Conservation (phyloP, 164 flowering plant genomes). For the Buxus sempervirens region DNA sequence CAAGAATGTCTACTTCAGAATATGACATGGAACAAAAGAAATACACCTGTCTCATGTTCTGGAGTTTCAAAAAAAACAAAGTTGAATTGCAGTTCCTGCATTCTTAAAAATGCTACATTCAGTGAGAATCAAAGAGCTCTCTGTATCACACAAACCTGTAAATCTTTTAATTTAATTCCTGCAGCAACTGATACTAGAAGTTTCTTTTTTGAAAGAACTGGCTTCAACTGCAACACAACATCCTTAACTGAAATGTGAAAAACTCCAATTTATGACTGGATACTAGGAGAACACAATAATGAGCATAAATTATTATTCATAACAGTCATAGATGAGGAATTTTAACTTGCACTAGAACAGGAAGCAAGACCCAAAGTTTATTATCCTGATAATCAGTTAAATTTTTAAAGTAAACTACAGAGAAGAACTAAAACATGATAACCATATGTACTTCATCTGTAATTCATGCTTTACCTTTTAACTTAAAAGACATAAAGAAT, state of each 20-base stretch:
- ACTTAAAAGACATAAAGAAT: neutral
- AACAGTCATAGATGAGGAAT: neutral
- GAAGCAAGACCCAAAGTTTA: no score
- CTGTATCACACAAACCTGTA: slow-evolving; percentile 58
- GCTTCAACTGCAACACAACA: slow-evolving; percentile 60
- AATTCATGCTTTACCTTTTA: neutral
- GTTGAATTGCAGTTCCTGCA: neutral
- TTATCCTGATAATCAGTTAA: no score
- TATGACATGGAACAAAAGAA: neutral
- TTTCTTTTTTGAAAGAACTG: slow-evolving; percentile 63
- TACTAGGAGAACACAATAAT: neutral
- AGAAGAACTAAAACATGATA: no score
- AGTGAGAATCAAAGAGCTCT: neutral
- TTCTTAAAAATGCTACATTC: neutral
- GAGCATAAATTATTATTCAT: neutral
- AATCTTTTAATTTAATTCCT: slow-evolving; percentile 76
- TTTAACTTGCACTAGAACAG: no score
- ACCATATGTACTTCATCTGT: neutral
- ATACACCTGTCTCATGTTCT: neutral
- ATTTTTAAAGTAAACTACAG: no score
- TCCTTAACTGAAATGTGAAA: slow-evolving; percentile 54
- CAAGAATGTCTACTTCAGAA: neutral
- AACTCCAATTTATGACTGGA: neutral
- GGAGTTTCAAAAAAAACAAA: neutral
- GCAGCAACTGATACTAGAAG: slow-evolving; percentile 93